These are phyloP conservation scores for Cyberlindnera americana DNA, from an alignment of 805 yeast genomes.

Conservation along the genomic window DNA sequence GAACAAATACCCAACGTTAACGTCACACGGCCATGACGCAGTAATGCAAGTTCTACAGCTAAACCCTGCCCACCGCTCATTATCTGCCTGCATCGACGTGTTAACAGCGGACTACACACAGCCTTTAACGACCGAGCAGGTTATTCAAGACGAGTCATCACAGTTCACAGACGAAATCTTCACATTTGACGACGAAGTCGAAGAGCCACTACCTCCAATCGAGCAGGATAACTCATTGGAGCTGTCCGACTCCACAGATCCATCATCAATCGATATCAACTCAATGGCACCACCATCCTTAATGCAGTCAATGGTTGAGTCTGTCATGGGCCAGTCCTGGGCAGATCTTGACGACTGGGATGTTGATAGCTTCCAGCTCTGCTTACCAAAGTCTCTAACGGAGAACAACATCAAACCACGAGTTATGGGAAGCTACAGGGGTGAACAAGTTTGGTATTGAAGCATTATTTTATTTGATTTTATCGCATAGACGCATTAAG, in stretches of 20 bases:
- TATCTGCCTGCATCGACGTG: conserved; percentile 47
- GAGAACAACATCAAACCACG: neutral
- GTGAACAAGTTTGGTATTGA: conserved; percentile 5
- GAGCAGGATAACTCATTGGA: conserved; percentile 2
- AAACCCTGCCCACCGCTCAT: conserved; percentile 52
- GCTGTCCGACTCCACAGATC: conserved; percentile 1
- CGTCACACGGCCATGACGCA: conserved; percentile 66
- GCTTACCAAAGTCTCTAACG: conserved; percentile 8
- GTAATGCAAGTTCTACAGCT: conserved; percentile 62
- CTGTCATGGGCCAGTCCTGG: conserved; percentile 16
- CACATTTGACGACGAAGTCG: conserved; percentile 8
- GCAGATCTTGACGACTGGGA: conserved; percentile 19
- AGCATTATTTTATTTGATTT: neutral
- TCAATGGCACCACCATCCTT: conserved; percentile 10
- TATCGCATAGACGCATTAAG: neutral
- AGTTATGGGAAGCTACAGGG: neutral
- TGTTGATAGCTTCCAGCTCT: conserved; percentile 10
- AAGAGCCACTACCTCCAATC: too few species aligned
- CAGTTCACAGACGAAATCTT: conserved; percentile 13
- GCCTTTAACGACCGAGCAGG: conserved; percentile 63
- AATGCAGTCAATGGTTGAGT: conserved; percentile 7
- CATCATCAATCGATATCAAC: neutral
- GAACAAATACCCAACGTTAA: conserved; percentile 72
- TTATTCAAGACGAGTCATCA: conserved; percentile 38
- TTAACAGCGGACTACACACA: conserved; percentile 32